Evolutionary conservation across 805 yeast species (phyloP).

Genomic region (Sporopachydermia quercuum): DNA sequence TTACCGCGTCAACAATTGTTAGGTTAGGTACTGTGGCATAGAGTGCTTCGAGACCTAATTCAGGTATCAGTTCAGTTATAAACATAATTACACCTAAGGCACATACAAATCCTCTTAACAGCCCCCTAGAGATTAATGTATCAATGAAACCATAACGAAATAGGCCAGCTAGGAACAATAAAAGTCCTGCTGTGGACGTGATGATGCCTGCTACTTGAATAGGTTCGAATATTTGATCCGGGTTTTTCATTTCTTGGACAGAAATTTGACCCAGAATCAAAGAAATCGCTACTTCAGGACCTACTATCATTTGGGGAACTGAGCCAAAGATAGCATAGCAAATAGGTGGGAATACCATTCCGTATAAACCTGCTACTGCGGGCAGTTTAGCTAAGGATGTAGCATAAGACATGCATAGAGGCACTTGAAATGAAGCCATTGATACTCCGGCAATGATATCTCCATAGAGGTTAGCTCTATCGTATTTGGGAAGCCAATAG

Average conservation of each 20-base stretch:
- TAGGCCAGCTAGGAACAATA: conserved; percentile 24
- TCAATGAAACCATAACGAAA: conserved; percentile 27
- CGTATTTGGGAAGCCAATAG: conserved; percentile 37
- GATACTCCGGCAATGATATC: conserved; percentile 80
- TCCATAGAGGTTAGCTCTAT: conserved; percentile 24
- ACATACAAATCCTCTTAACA: conserved; percentile 28
- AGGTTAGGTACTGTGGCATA: conserved; percentile 14
- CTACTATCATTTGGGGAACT: conserved; percentile 80
- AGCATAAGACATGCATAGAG: conserved; percentile 73
- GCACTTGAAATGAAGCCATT: conserved; percentile 82
- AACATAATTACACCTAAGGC: conserved; percentile 31
- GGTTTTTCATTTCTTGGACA: conserved; percentile 21
- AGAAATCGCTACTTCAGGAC: conserved; percentile 84
- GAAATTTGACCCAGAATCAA: conserved; percentile 64
- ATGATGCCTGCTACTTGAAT: conserved; percentile 10
- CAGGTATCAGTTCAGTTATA: conserved; percentile 22
- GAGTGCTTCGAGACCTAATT: conserved; percentile 21
- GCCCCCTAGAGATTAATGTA: conserved; percentile 20
- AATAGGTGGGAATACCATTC: conserved; percentile 65
- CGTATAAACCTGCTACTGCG: conserved; percentile 64
- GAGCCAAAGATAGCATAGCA: conserved; percentile 68
- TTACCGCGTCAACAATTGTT: conserved; percentile 17
- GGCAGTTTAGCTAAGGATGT: conserved; percentile 75
- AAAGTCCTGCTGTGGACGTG: conserved; percentile 27
- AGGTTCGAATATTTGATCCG: conserved; percentile 10